Conservation (phyloP, 371 early-diverging fungal species). For the Massospora cicadina region DNA sequence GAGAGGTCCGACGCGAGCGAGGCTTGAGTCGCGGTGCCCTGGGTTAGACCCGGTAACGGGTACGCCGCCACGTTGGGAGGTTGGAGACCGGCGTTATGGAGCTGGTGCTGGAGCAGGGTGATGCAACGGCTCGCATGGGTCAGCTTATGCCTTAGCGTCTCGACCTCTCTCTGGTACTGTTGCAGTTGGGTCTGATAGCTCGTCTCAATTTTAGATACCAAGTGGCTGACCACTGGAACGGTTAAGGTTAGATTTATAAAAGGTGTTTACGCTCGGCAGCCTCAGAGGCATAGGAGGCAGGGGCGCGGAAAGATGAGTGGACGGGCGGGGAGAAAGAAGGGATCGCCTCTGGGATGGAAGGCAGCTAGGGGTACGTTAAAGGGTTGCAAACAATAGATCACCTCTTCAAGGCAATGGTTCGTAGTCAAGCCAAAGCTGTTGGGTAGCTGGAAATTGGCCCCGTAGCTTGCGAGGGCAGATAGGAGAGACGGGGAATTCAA, state of each 20-base stretch:
- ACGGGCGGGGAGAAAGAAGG: not conserved
- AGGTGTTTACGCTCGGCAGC: not conserved
- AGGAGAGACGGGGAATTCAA: constrained; percentile 42
- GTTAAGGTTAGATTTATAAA: not conserved
- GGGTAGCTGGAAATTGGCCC: constrained; percentile 46
- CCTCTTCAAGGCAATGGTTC: constrained; percentile 24
- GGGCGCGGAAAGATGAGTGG: not conserved
- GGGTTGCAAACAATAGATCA: not conserved
- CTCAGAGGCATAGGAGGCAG: not conserved
- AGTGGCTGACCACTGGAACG: not conserved
- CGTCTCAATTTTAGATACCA: not conserved
- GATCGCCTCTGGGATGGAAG: not conserved
- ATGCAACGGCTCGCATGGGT: not conserved
- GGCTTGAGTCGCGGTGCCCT: not conserved
- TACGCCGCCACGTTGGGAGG: not conserved
- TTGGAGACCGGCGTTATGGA: not conserved
- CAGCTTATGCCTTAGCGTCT: not conserved
- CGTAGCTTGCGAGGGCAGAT: constrained; percentile 50
- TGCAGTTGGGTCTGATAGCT: not conserved
- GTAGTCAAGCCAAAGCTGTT: constrained; percentile 56
- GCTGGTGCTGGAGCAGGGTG: not conserved
- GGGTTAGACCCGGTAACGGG: not conserved
- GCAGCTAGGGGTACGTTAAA: not conserved
- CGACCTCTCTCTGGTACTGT: not conserved
- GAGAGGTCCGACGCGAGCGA: not conserved